phyloP scores from a whole-genome alignment of 345 rosid species.

The Microcos paniculata region DNA sequence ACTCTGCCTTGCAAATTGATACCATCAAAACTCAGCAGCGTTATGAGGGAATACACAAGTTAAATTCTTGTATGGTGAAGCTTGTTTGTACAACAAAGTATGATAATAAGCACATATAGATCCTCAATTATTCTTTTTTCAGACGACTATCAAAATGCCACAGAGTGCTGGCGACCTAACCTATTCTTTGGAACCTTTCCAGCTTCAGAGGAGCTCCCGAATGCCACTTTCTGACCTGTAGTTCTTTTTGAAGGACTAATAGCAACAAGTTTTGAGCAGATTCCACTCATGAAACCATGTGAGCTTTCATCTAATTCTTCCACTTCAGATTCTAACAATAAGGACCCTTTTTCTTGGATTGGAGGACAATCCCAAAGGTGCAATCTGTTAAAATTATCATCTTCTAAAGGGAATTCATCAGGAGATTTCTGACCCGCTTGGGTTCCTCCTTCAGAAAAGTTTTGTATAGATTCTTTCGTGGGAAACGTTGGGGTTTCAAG shows the following conservation, averaged over 20 bases:
- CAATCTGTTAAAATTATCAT: not conserved
- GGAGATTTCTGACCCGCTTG: not conserved
- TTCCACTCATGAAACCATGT: slow-evolving; percentile 27
- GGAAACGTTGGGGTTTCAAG: not conserved
- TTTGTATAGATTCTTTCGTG: not conserved
- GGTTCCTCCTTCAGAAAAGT: slow-evolving; percentile 2
- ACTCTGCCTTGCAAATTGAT: no score
- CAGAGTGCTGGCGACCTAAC: slow-evolving; percentile 33
- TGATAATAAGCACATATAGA: no score
- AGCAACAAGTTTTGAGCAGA: slow-evolving; percentile 31
- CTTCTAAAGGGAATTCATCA: not conserved
- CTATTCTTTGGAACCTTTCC: slow-evolving; percentile 21
- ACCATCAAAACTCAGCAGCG: no score
- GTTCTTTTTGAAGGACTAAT: slow-evolving; percentile 17
- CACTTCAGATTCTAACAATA: slow-evolving; percentile 32
- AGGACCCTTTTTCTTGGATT: slow-evolving; percentile 32
- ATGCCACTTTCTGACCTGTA: not conserved
- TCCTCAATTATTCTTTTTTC: no score
- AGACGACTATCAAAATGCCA: no score
- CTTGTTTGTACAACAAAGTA: no score
- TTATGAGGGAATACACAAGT: no score
- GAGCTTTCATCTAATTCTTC: slow-evolving; percentile 8
- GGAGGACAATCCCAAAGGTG: slow-evolving; percentile 27
- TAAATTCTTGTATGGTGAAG: no score
- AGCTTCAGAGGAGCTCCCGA: slow-evolving; percentile 31